phyloP scores from a whole-genome alignment of 257 asterid species.

The Euphrasia confusa region DNA sequence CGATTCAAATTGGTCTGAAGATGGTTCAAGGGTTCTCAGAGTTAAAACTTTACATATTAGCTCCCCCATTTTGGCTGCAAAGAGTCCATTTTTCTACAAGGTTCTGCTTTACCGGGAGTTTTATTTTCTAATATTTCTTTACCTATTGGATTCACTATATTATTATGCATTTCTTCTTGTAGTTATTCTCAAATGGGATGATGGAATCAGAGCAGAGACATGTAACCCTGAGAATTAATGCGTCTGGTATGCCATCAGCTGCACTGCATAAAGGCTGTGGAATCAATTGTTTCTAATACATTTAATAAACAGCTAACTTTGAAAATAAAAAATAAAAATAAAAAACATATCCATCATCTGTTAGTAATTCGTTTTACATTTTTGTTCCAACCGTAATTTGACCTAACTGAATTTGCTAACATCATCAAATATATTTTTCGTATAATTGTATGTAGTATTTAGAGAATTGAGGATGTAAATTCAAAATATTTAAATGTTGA shows the following conservation, averaged over 20 bases:
- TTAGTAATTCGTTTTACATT: too few relatives aligned
- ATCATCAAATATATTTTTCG: not conserved
- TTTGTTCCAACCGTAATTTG: too few relatives aligned
- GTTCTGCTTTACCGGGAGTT: slow-evolving; percentile 28
- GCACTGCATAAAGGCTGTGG: not conserved
- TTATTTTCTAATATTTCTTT: slow-evolving; percentile 12
- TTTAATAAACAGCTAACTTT: not conserved
- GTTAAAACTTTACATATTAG: slow-evolving; percentile 78
- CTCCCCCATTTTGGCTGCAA: slow-evolving; percentile 88
- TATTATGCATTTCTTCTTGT: slow-evolving; percentile 25
- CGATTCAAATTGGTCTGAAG: slow-evolving; percentile 63
- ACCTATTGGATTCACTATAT: slow-evolving; percentile 16
- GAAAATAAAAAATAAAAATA: not conserved
- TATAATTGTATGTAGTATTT: too few relatives aligned
- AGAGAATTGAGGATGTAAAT: too few relatives aligned
- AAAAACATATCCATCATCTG: too few relatives aligned
- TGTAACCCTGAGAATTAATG: slow-evolving; percentile 77
- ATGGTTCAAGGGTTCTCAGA: slow-evolving; percentile 44
- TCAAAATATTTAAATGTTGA: too few relatives aligned
- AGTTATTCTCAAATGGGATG: slow-evolving; percentile 98
- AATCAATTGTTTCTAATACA: slow-evolving; percentile 12
- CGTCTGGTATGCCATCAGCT: slow-evolving; percentile 60
- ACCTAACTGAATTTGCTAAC: not conserved
- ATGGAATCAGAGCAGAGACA: slow-evolving; percentile 98
- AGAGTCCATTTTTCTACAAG: slow-evolving; percentile 86